Conservation (phyloP, 2,329 filamentous ascomycete genomes). For the Trichoderma sp. region DNA sequence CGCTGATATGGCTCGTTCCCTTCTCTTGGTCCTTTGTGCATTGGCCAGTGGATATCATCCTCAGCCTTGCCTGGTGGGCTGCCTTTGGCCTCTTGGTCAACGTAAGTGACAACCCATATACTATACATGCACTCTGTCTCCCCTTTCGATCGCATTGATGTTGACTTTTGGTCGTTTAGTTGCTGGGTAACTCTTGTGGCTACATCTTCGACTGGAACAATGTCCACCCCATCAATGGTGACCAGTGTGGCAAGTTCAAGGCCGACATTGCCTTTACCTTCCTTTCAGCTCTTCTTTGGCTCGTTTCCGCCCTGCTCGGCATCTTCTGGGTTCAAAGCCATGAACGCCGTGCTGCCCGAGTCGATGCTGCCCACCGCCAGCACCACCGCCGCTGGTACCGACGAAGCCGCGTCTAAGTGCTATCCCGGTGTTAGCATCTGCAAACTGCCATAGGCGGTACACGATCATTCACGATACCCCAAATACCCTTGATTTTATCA, state of each 20-base stretch:
- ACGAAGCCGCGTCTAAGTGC: slow-evolving; percentile 41
- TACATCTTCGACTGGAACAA: slow-evolving; percentile 59
- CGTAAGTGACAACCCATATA: slow-evolving; percentile 38
- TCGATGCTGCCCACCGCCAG: slow-evolving; percentile 31
- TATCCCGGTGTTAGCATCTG: background rate
- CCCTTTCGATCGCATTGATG: background rate
- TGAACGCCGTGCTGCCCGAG: slow-evolving; percentile 36
- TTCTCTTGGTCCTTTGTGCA: slow-evolving; percentile 65
- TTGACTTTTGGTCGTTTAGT: slow-evolving; percentile 26
- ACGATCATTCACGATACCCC: slow-evolving; percentile 3
- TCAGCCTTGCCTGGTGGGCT: slow-evolving; percentile 69
- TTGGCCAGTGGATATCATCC: slow-evolving; percentile 68
- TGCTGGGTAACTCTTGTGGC: slow-evolving; percentile 50
- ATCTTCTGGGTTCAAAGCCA: slow-evolving; percentile 51
- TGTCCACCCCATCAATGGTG: slow-evolving; percentile 44
- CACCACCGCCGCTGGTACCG: slow-evolving; percentile 43
- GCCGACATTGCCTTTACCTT: slow-evolving; percentile 70
- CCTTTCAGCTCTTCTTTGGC: slow-evolving; percentile 68
- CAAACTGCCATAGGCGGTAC: background rate
- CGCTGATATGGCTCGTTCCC: slow-evolving; percentile 69
- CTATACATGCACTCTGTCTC: background rate
- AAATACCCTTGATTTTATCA: background rate
- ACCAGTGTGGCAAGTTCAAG: slow-evolving; percentile 66
- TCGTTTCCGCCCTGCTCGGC: slow-evolving; percentile 59
- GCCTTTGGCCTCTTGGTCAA: slow-evolving; percentile 65